phyloP scores from a whole-genome alignment of 1,284 basidiomycete species.

The Trametes versicolor region DNA sequence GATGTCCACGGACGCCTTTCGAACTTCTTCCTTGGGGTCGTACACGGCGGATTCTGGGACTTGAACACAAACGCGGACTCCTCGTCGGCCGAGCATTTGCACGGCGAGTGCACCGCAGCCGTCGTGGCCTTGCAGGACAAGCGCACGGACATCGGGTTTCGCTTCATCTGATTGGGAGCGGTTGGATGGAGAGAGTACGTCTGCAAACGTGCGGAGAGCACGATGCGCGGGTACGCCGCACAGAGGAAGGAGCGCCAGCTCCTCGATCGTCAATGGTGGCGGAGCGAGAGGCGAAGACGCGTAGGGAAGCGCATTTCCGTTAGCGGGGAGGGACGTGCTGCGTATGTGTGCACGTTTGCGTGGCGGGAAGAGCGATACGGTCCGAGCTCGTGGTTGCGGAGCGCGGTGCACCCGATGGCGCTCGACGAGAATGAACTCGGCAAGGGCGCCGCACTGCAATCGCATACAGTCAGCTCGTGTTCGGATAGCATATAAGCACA shows the following conservation, averaged over 20 bases:
- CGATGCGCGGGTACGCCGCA: constrained; percentile 82
- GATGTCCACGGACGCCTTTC: constrained; percentile 24
- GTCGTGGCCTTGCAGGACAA: constrained; percentile 81
- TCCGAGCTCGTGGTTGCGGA: constrained; percentile 59
- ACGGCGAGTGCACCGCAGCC: constrained; percentile 80
- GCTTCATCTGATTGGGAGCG: constrained; percentile 18
- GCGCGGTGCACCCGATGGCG: constrained; percentile 79
- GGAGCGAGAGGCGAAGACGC: constrained; percentile 32
- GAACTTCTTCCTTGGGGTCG: constrained; percentile 32
- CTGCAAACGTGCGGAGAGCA: constrained; percentile 69
- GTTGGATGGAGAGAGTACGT: constrained; percentile 36
- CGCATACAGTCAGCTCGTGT: constrained; percentile 7
- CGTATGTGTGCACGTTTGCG: constrained; percentile 35
- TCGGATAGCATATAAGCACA: too few species aligned
- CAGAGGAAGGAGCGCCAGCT: constrained; percentile 82
- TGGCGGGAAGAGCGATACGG: constrained; percentile 38
- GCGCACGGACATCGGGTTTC: constrained; percentile 48
- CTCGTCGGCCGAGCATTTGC: constrained; percentile 73
- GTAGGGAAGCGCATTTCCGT: constrained; percentile 27
- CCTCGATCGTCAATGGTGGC: constrained; percentile 65
- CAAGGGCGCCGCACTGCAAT: constrained; percentile 78
- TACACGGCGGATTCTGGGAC: constrained; percentile 57
- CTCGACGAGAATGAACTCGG: constrained; percentile 86
- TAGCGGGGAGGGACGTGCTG: constrained; percentile 32
- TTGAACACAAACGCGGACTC: constrained; percentile 77